Conservation (phyloP, 208 protist species). For the Leishmania arabica region DNA sequence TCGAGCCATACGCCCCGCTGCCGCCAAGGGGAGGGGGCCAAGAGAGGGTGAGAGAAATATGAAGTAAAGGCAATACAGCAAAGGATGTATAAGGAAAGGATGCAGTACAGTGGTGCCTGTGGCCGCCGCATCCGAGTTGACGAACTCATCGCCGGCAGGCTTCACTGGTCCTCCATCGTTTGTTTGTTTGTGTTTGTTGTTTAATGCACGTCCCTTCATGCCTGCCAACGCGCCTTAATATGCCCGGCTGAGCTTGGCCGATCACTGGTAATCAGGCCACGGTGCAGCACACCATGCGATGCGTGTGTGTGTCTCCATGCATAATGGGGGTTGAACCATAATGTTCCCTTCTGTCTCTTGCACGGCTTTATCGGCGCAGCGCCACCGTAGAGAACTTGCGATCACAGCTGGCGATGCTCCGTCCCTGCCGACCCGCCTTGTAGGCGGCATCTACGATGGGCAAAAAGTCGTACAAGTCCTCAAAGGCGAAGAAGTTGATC, state of each 20-base stretch:
- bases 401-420: conserved; percentile 95
- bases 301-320: not conserved
- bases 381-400: conserved; percentile 96
- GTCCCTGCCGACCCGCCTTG: conserved; percentile 94
- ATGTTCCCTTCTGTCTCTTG: too few species aligned
- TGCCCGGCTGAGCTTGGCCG: not conserved
- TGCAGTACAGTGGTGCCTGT: not conserved
- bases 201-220: not conserved
- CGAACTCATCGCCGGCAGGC: not conserved
- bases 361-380: conserved; percentile 29
- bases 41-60: conserved; percentile 4
- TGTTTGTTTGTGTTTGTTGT: not conserved
- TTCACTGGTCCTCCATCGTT: not conserved
- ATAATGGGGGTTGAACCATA: not conserved
- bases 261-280: not conserved
- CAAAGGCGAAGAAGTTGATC: conserved; percentile 97
- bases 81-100: not conserved
- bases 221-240: not conserved
- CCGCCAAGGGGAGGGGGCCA: not conserved
- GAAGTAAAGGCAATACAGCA: not conserved
- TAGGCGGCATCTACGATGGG: conserved; percentile 98
- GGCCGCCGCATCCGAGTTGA: not conserved
- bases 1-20: not conserved
- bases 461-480: conserved; percentile 97
- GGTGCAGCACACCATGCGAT: not conserved